Conservation (phyloP, 345 rosid species). For the Eucalyptus pauciflora region DNA sequence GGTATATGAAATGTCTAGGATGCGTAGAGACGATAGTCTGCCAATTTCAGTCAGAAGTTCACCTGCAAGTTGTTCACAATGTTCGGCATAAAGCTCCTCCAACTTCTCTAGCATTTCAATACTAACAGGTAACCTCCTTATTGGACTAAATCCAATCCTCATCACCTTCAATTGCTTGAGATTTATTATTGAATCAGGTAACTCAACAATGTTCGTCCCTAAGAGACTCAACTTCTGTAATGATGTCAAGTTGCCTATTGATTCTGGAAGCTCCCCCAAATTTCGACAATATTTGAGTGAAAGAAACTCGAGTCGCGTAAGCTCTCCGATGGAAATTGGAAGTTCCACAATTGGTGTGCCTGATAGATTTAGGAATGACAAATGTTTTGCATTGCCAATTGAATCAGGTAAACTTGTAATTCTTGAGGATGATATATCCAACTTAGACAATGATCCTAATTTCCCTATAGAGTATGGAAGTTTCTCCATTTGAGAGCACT, state of each 20-base stretch:
- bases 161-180: neutral
- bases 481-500: neutral
- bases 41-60: neutral
- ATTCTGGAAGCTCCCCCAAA: neutral
- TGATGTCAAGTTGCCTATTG: neutral
- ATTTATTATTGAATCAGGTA: neutral
- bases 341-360: accelerated
- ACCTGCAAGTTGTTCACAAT: neutral
- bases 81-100: neutral
- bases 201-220: neutral
- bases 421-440: neutral
- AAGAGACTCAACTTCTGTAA: neutral
- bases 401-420: neutral
- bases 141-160: neutral
- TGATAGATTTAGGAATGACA: neutral
- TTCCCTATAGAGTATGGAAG: neutral
- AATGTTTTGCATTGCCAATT: neutral
- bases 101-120: neutral
- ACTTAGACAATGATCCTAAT: neutral
- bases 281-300: neutral
- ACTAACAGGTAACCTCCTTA: neutral
- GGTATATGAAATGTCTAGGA: neutral
- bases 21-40: neutral
- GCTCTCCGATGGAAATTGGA: neutral
- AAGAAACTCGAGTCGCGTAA: neutral